These are phyloP conservation scores for Solanum bulbocastanum DNA, from an alignment of 257 asterid species.

Conservation along the genomic window DNA sequence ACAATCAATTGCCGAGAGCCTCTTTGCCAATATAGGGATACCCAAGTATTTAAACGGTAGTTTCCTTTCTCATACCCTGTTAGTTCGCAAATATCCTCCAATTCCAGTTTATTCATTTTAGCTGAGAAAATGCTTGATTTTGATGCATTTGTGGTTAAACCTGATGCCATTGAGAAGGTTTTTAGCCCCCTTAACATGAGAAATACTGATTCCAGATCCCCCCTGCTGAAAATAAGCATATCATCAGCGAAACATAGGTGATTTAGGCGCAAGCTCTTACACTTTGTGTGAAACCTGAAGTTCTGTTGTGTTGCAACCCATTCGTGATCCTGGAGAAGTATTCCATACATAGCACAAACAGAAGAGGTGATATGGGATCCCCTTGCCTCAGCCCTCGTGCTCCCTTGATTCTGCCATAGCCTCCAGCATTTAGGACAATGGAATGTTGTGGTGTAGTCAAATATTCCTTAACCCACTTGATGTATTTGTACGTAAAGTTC, in stretches of 20 bases:
- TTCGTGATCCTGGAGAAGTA: not conserved
- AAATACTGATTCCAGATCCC: not conserved
- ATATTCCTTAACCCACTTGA: not conserved
- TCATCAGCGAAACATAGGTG: not conserved
- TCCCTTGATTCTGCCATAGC: not conserved
- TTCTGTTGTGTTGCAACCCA: not conserved
- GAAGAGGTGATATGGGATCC: not conserved
- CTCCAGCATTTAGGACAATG: not conserved
- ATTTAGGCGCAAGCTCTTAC: not conserved
- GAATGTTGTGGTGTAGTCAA: not conserved
- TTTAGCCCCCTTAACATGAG: not conserved
- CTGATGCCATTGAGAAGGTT: not conserved
- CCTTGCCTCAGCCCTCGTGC: not conserved
- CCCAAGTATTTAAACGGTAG: not conserved
- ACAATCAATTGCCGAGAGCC: not conserved
- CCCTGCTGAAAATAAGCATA: not conserved
- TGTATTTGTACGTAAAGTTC: not conserved
- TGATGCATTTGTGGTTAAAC: not conserved
- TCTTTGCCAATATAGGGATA: not conserved
- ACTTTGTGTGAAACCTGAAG: not conserved
- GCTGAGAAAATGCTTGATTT: not conserved
- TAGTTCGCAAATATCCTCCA: not conserved
- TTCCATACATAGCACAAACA: not conserved
- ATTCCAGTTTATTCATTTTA: not conserved
- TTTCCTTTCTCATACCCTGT: not conserved